Evolutionary conservation across 2,329 filamentous ascomycete genomes (phyloP).

Genomic region (Fusarium oligoseptatum): DNA sequence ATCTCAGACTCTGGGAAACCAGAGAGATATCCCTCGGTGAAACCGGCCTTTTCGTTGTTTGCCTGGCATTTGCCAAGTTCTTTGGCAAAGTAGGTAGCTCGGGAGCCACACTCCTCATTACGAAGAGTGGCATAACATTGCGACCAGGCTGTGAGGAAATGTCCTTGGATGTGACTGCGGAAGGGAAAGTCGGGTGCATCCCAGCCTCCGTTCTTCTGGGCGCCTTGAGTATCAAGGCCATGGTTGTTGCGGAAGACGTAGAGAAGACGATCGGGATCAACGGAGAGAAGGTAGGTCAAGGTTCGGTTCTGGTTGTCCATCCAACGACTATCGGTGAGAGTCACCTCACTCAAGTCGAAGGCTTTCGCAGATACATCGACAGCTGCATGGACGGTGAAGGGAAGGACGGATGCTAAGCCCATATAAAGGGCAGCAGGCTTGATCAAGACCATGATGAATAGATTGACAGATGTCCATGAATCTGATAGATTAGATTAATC

Average conservation of each 20-base stretch:
- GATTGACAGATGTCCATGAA: not conserved
- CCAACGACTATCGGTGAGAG: constrained; percentile 35
- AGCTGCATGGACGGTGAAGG: not conserved
- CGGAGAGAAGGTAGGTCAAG: constrained; percentile 22
- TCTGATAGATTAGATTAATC: not conserved
- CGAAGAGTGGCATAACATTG: constrained; percentile 60
- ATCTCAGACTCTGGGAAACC: constrained; percentile 68
- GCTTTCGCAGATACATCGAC: constrained; percentile 16
- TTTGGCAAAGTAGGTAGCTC: constrained; percentile 60
- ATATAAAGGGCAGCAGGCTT: constrained; percentile 14
- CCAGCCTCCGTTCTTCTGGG: constrained; percentile 63
- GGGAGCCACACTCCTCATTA: constrained; percentile 58
- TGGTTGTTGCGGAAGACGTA: constrained; percentile 35
- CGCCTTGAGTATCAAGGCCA: constrained; percentile 56
- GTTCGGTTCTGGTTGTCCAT: constrained; percentile 37
- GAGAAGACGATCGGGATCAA: constrained; percentile 27
- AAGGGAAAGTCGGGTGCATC: constrained; percentile 68
- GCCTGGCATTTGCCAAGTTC: constrained; percentile 65
- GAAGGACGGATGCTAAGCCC: constrained; percentile 7
- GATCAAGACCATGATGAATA: constrained; percentile 13
- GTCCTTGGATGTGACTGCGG: constrained; percentile 64
- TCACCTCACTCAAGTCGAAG: constrained; percentile 22
- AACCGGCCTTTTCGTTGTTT: constrained; percentile 62
- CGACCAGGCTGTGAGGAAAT: constrained; percentile 64
- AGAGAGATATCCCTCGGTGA: constrained; percentile 61